Conservation (phyloP, 2,329 filamentous ascomycete genomes). For the Paecilomyces variotii region DNA sequence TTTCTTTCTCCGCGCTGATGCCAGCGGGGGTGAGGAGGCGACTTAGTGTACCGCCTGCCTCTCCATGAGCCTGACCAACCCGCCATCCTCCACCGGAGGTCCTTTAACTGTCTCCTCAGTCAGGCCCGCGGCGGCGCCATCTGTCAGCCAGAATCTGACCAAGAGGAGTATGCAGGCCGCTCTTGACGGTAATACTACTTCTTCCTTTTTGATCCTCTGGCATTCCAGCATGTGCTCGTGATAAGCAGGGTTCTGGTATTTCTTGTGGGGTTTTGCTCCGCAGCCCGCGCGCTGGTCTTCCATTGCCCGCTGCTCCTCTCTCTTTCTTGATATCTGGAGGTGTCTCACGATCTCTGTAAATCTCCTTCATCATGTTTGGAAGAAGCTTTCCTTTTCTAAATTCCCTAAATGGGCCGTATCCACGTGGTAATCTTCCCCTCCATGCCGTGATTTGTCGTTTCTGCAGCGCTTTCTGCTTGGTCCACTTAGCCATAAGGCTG, state of each 20-base stretch:
- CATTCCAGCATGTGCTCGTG: conserved; percentile 8
- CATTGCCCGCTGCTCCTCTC: conserved; percentile 2
- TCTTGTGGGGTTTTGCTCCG: not conserved
- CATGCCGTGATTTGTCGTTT: not conserved
- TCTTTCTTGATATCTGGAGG: conserved; percentile 1
- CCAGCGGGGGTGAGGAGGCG: not conserved
- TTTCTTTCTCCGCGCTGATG: not conserved
- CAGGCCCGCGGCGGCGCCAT: conserved; percentile 22
- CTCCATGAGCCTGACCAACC: conserved; percentile 37
- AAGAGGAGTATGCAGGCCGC: conserved; percentile 37
- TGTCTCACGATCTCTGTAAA: not conserved
- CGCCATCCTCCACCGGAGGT: conserved; percentile 28
- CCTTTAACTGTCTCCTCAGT: conserved; percentile 28
- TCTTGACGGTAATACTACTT: conserved; percentile 37
- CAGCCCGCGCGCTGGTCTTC: not conserved
- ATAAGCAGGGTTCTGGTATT: conserved; percentile 3
- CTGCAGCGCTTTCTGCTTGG: not conserved
- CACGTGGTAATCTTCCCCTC: conserved; percentile 31
- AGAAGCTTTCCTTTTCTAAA: conserved; percentile 31
- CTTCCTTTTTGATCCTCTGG: conserved; percentile 1
- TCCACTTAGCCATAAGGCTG: not conserved
- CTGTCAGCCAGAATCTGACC: conserved; percentile 24
- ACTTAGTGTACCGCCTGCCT: not conserved
- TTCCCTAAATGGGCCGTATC: conserved; percentile 30
- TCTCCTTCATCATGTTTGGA: conserved; percentile 29